Percentiles rank a stretch among this genome's conserved stretches.
Evolutionary conservation across 495 filamentous ascomycete species (phyloP).

Genomic region (Lepraria neglecta): DNA sequence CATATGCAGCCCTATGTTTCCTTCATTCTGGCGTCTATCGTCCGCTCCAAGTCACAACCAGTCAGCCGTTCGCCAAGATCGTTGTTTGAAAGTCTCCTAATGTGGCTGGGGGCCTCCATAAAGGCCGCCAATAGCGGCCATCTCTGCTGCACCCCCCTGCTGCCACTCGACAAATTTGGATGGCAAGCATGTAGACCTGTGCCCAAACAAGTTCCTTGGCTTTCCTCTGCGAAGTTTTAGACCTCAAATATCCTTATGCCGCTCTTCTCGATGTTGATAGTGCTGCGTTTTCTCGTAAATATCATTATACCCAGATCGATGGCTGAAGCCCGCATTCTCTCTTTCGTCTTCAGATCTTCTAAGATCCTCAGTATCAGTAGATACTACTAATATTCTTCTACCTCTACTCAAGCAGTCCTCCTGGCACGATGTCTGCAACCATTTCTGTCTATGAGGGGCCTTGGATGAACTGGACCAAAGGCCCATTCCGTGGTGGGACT

Average conservation of each 20-base stretch:
- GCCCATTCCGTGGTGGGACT: background rate
- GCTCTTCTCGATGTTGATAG: no score
- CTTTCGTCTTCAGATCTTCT: background rate
- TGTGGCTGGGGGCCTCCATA: background rate
- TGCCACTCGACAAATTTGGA: background rate
- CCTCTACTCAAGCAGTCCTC: background rate
- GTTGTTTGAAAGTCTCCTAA: background rate
- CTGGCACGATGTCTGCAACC: background rate
- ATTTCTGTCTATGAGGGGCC: background rate
- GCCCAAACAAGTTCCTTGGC: no score
- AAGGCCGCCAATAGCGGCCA: background rate
- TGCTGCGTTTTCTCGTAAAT: background rate
- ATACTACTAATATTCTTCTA: background rate
- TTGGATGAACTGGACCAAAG: conserved; percentile 4
- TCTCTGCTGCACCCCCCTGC: background rate
- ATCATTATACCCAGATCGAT: background rate
- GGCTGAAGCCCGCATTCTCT: no score
- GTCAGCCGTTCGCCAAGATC: background rate
- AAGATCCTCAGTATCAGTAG: background rate
- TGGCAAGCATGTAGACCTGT: background rate
- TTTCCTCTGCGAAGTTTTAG: background rate
- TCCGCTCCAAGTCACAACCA: background rate
- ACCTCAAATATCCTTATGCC: background rate
- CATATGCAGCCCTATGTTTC: background rate
- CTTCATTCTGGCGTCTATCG: background rate